Conservation (phyloP, 2,329 filamentous ascomycete species). For the Penicillium frequentans region DNA sequence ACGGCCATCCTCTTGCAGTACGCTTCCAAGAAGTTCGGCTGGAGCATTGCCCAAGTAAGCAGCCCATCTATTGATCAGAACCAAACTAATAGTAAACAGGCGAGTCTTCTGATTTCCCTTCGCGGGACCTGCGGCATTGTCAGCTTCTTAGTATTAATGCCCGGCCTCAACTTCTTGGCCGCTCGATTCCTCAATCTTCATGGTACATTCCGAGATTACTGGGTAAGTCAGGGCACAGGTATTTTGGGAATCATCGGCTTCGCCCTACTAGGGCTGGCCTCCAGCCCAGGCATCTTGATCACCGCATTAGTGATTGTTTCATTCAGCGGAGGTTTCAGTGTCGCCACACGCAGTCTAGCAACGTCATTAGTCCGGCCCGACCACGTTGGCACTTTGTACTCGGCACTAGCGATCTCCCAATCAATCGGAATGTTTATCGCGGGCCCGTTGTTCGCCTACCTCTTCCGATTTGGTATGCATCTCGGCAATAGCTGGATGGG, state of each 20-base stretch:
- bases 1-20: slow-evolving; percentile 30
- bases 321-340: slow-evolving; percentile 24
- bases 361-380: slow-evolving; percentile 26
- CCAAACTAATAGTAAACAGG: slow-evolving; percentile 16
- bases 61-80: not conserved
- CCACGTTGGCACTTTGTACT: slow-evolving; percentile 30
- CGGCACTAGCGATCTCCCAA: slow-evolving; percentile 24
- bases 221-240: slow-evolving; percentile 20
- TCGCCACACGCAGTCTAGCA: slow-evolving; percentile 26
- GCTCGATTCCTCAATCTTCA: slow-evolving; percentile 19
- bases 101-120: slow-evolving; percentile 30
- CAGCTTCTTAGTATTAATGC: slow-evolving; percentile 26
- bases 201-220: slow-evolving; percentile 21
- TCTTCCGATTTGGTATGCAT: slow-evolving; percentile 27
- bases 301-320: slow-evolving; percentile 25
- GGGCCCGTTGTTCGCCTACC: slow-evolving; percentile 27
- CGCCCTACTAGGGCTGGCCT: slow-evolving; percentile 16
- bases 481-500: slow-evolving; percentile 28
- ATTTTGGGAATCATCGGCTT: slow-evolving; percentile 23
- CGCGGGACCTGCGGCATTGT: slow-evolving; percentile 22
- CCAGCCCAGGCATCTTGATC: slow-evolving; percentile 17
- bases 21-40: slow-evolving; percentile 29
- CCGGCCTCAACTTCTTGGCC: slow-evolving; percentile 14
- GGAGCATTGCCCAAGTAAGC: slow-evolving; percentile 29
- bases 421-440: slow-evolving; percentile 24